Base-by-base conservation (phyloP, 2,329 filamentous ascomycete species). In the Periglandula ipomoeae region DNA sequence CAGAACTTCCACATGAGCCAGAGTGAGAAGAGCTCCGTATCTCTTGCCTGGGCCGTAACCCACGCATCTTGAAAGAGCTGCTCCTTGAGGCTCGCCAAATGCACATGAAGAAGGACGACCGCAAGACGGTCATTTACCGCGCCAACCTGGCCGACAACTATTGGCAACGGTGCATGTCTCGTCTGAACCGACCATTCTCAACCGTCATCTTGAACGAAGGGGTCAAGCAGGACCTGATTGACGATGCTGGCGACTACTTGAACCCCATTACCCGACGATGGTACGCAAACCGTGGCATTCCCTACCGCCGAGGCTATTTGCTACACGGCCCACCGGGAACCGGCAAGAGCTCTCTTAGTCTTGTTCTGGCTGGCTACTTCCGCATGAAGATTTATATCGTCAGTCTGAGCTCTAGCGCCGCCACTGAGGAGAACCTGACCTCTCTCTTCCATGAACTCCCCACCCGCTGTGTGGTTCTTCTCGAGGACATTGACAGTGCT, bases 221-320 rank as follows among this genome's bases (percentile, higher is more conserved):
- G 56, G 71, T 75, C 43, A 85, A 85, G 69, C 62, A 73, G 52
- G 70, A 74, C 2, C 69, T 85, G 11, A 69, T 85, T 43, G 70
- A 73, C 38, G 82, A 85, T 56, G 74, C 82, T 27, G 70, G 70
- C 23, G 79, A 84, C 56, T 85, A 85, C 57, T 73, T 85, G 32
- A 70, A 79, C 52, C 80, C 80, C 0, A 65, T 70, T 11, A 84
- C 81, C 0, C 72, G 78, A 40, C 73, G 81, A n/a, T 95, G 88
- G 87, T 95, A 95, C 61, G 75, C 83, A 0, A 85, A 87, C 55
- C 77, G 88, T 6, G 89, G 89, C 1, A 91, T 95, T 26, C 89
- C 89, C 0, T 94, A 94, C 62, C 79, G 89, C 13, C 76, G 89
- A 4, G 89, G 89, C 0, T 95, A 93, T 59, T 76, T 95, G 0